Conservation (phyloP, 176 grass and related monocot species). For the sorghum (Sorghum bicolor) region DNA sequence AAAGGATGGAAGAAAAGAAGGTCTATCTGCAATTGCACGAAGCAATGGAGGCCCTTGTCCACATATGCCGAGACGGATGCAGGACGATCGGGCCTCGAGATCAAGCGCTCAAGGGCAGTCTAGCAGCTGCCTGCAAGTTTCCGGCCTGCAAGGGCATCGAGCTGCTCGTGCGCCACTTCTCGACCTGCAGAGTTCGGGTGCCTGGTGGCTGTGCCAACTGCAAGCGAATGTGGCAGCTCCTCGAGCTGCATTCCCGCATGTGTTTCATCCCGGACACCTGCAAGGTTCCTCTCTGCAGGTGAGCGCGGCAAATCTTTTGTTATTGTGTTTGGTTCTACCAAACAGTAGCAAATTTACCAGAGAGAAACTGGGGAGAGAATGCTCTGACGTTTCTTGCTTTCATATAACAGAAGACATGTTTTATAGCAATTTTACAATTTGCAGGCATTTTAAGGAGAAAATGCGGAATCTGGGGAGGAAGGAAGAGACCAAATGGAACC, state of each 20-base stretch:
- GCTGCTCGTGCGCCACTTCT: conserved; percentile 75
- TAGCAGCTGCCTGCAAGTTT: conserved; percentile 51
- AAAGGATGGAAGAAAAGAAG: conserved; percentile 52
- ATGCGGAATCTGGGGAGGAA: conserved; percentile 52
- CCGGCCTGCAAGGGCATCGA: conserved; percentile 75
- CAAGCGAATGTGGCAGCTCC: conserved; percentile 91
- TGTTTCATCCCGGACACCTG: conserved; percentile 49
- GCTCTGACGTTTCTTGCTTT: neutral
- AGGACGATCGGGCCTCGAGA: conserved; percentile 76
- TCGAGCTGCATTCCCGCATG: conserved; percentile 82
- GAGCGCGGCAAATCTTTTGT: neutral
- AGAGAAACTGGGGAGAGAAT: neutral
- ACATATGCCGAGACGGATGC: conserved; percentile 82
- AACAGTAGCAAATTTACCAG: neutral
- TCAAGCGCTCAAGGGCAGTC: conserved; percentile 48
- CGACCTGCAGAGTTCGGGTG: conserved; percentile 49
- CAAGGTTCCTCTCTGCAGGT: conserved; percentile 91
- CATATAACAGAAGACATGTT: neutral
- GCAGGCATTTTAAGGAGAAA: conserved; percentile 81
- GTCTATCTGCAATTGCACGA: conserved; percentile 69
- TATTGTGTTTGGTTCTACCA: neutral
- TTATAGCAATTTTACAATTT: neutral
- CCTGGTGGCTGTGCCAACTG: conserved; percentile 77
- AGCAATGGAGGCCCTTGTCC: conserved; percentile 83
- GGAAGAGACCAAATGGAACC: conserved; percentile 63